phyloP scores from a whole-genome alignment of 2,329 filamentous ascomycete species.

The Raffaelea arxii region DNA sequence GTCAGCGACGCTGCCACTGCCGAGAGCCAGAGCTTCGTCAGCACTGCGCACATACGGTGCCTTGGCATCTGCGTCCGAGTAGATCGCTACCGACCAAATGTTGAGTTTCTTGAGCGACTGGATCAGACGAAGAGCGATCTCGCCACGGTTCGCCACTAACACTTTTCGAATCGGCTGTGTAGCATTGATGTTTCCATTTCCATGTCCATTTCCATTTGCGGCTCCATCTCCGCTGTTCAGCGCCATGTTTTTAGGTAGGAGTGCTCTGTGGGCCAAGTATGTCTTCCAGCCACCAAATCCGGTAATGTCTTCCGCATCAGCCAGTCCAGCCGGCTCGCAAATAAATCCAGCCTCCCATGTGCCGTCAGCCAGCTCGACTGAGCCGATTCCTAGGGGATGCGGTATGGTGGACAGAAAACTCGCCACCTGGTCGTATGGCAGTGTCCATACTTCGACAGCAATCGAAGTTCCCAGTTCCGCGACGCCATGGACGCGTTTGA shows the following conservation, averaged over 20 bases:
- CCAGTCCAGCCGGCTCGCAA: slow-evolving; percentile 24
- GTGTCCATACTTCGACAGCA: slow-evolving; percentile 25
- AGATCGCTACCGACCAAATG: slow-evolving; percentile 46
- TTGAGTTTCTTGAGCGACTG: slow-evolving; percentile 30
- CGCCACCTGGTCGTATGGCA: slow-evolving; percentile 19
- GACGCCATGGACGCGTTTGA: slow-evolving; percentile 16
- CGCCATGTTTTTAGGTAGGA: background rate
- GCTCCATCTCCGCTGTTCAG: too few relatives aligned
- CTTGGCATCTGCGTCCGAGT: slow-evolving; percentile 43
- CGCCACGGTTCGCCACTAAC: slow-evolving; percentile 49
- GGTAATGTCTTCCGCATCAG: slow-evolving; percentile 22
- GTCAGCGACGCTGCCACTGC: slow-evolving; percentile 19
- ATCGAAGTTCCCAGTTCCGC: slow-evolving; percentile 18
- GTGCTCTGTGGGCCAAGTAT: slow-evolving; percentile 11
- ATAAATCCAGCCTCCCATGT: slow-evolving; percentile 26
- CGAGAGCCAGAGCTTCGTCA: slow-evolving; percentile 40
- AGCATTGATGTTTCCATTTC: too few relatives aligned
- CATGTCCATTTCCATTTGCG: too few relatives aligned
- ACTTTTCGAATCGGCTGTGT: background rate
- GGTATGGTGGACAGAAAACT: slow-evolving; percentile 21
- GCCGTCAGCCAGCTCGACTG: slow-evolving; percentile 22
- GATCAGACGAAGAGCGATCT: slow-evolving; percentile 45
- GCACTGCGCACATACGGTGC: slow-evolving; percentile 42
- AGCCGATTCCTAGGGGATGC: slow-evolving; percentile 24
- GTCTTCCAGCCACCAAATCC: slow-evolving; percentile 21